Conservation (phyloP, 2,329 filamentous ascomycete species). For the Raffaelea arxii region DNA sequence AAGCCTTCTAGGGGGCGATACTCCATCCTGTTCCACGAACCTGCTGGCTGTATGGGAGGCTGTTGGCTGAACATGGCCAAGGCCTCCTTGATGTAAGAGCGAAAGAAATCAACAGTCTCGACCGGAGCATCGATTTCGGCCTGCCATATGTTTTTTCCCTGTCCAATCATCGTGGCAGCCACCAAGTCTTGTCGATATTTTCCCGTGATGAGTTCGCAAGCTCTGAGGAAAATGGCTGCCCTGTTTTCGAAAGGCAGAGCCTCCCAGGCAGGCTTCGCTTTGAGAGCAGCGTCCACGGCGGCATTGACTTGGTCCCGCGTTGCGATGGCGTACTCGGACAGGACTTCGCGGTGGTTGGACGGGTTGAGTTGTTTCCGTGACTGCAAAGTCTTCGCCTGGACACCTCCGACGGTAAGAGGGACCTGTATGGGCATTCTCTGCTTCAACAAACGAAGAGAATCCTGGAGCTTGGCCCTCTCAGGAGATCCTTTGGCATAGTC, state of each 20-base stretch:
- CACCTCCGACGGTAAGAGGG: background rate
- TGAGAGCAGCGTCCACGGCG: background rate
- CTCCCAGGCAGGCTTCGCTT: background rate
- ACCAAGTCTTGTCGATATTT: background rate
- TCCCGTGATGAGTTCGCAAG: background rate
- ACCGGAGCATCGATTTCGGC: background rate
- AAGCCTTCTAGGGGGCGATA: constrained; percentile 88
- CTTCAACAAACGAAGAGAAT: background rate
- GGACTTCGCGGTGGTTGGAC: background rate
- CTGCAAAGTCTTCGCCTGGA: no score
- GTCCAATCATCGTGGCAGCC: background rate
- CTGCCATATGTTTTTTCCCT: background rate
- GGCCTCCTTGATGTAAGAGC: background rate
- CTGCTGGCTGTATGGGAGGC: background rate
- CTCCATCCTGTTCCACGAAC: constrained; percentile 44
- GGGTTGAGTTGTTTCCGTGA: background rate
- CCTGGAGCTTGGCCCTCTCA: background rate
- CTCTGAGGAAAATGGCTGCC: background rate
- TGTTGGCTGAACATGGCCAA: background rate
- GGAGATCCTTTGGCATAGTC: background rate
- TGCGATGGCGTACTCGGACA: background rate
- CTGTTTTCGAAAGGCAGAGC: background rate
- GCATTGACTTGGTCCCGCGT: background rate
- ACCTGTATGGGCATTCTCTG: background rate
- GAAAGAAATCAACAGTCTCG: background rate